A percentile compares a stretch with the other conserved stretches of the same genome.
phyloP scores from a whole-genome alignment of 23 red algal species.

The Gracilaria vermiculophylla region DNA sequence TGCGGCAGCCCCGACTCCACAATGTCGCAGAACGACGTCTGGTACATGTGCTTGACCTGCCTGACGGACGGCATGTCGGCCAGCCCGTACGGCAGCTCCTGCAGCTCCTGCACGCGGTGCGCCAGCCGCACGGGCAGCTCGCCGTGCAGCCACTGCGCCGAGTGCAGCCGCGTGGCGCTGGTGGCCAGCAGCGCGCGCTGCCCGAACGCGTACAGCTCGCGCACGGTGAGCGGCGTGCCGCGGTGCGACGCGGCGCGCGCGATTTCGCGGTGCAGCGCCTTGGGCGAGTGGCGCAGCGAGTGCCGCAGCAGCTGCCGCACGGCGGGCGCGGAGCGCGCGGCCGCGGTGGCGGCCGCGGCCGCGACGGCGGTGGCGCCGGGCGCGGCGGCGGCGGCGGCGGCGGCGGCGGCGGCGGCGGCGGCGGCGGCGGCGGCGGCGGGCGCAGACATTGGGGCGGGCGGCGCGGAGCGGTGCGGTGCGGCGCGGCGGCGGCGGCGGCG shows the following conservation, averaged over 20 bases:
- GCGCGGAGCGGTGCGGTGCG: too few relatives aligned
- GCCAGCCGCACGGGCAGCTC: slow-evolving; percentile 92
- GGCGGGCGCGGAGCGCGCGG: background rate
- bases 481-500: background rate
- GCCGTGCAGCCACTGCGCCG: slow-evolving; percentile 83
- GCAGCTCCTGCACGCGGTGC: slow-evolving; percentile 81
- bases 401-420: background rate
- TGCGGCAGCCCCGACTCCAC: slow-evolving; percentile 39
- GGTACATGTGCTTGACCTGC: slow-evolving; percentile 85
- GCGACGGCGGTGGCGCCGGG: background rate
- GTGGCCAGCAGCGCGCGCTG: slow-evolving; percentile 30
- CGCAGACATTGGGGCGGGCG: background rate
- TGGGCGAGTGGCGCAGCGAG: background rate
- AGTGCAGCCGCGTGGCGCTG: slow-evolving; percentile 38
- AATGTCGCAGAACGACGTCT: slow-evolving; percentile 85
- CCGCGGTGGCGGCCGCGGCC: slow-evolving; percentile 6
- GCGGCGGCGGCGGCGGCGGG: too few relatives aligned
- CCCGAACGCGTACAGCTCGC: slow-evolving; percentile 87
- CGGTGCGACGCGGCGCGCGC: slow-evolving; percentile 22
- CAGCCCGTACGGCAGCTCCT: slow-evolving; percentile 88
- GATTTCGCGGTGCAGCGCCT: slow-evolving; percentile 10
- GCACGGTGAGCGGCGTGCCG: slow-evolving; percentile 76
- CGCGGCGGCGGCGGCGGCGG: background rate
- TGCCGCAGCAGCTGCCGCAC: background rate
- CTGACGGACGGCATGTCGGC: slow-evolving; percentile 81